Evolutionary conservation across 2,329 filamentous ascomycete species (phyloP).

Genomic region (Mycosphaerelloides madeirae): DNA sequence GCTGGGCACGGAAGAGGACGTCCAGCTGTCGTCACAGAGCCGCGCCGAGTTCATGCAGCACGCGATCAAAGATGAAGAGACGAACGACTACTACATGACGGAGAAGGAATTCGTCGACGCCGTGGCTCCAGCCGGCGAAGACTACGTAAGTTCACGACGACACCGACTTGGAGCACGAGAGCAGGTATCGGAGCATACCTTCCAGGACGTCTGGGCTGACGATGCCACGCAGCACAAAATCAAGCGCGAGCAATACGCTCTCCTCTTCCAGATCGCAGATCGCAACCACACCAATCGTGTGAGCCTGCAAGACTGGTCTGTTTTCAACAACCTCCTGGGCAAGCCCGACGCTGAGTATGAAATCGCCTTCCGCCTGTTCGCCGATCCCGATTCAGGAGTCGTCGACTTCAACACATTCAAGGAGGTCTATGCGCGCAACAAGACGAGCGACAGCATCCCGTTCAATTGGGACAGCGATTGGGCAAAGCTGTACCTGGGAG

Average conservation of each 20-base stretch:
- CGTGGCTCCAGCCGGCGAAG: conserved; percentile 77
- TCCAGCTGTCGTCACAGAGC: conserved; percentile 67
- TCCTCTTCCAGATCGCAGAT: conserved; percentile 90
- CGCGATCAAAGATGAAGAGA: conserved; percentile 68
- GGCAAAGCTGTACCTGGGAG: conserved; percentile 89
- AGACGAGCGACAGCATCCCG: conserved; percentile 75
- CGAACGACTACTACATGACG: conserved; percentile 74
- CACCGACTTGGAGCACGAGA: conserved; percentile 70
- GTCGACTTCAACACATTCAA: conserved; percentile 90
- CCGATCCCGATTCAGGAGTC: conserved; percentile 73
- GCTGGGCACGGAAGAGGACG: conserved; percentile 53
- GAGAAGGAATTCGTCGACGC: conserved; percentile 86
- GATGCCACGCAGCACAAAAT: conserved; percentile 75
- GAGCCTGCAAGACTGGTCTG: conserved; percentile 78
- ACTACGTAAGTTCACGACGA: conserved; percentile 62
- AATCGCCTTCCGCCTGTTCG: conserved; percentile 95
- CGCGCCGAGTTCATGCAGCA: conserved; percentile 71
- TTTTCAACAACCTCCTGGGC: conserved; percentile 86
- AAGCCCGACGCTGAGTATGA: conserved; percentile 98
- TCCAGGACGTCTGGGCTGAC: conserved; percentile 10
- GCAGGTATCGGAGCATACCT: conserved; percentile 44
- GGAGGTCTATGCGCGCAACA: conserved; percentile 80
- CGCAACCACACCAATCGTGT: conserved; percentile 68
- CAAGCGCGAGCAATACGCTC: conserved; percentile 87
- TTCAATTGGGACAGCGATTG: conserved; percentile 98